These are phyloP conservation scores for Leishmania major DNA, from an alignment of 208 protist species.

Conservation along the genomic window DNA sequence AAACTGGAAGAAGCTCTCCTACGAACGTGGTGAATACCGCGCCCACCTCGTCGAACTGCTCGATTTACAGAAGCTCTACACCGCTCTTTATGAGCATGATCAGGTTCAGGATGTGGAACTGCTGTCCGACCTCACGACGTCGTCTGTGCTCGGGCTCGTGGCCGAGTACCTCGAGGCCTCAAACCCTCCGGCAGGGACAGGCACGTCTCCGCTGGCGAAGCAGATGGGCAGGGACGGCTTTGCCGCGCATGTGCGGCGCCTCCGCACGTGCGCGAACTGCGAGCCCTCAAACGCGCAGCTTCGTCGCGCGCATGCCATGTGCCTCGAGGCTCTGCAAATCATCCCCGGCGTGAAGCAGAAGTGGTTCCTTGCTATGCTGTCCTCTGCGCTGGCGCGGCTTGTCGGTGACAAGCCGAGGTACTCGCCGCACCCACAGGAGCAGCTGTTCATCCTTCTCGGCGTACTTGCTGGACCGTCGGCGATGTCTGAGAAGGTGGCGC, in stretches of 20 bases:
- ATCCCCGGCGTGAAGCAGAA: slow-evolving; percentile 46
- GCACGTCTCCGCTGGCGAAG: neutral
- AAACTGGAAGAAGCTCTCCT: slow-evolving; percentile 38
- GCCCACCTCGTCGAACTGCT: slow-evolving; percentile 24
- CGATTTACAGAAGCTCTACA: slow-evolving; percentile 27
- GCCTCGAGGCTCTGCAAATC: slow-evolving; percentile 45
- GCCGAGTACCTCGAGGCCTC: slow-evolving; percentile 5
- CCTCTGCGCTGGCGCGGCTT: slow-evolving; percentile 62
- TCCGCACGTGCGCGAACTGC: slow-evolving; percentile 33
- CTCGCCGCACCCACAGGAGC: slow-evolving; percentile 62
- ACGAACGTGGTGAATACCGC: slow-evolving; percentile 51
- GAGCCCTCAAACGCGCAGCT: slow-evolving; percentile 47
- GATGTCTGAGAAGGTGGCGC: slow-evolving; percentile 35
- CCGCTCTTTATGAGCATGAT: slow-evolving; percentile 9
- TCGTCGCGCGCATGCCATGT: slow-evolving; percentile 57
- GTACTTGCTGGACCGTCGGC: slow-evolving; percentile 41
- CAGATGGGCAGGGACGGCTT: neutral
- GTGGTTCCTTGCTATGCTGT: slow-evolving; percentile 57
- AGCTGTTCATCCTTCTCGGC: slow-evolving; percentile 71
- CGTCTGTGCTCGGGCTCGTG: slow-evolving; percentile 20
- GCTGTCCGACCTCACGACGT: slow-evolving; percentile 23
- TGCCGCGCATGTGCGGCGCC: slow-evolving; percentile 10
- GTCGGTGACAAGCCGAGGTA: slow-evolving; percentile 28
- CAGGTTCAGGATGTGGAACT: slow-evolving; percentile 26
- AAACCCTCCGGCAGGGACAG: neutral